Percentiles rank a stretch among this genome's conserved stretches.
Conservation (phyloP, 176 grass and related monocot genomes). For the Triticum monococcum region DNA sequence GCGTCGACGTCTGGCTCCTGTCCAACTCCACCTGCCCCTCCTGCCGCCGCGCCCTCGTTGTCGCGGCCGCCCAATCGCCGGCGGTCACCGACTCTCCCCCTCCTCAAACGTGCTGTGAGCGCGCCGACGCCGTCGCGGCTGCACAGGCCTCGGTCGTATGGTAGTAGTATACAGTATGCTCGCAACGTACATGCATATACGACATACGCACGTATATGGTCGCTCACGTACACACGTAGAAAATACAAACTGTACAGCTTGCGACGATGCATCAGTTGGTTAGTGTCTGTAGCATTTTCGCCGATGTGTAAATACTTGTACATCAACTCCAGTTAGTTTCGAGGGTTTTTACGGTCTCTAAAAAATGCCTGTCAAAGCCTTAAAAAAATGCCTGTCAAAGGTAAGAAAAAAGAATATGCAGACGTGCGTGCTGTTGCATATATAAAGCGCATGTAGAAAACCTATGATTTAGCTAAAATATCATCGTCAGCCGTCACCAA, state of each 20-base stretch:
- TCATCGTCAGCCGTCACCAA: too few relatives aligned
- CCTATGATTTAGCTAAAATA: too few relatives aligned
- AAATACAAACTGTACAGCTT: neutral
- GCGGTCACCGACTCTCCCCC: neutral
- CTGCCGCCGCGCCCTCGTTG: slow-evolving; percentile 59
- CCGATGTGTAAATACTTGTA: too few relatives aligned
- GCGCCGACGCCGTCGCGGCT: neutral
- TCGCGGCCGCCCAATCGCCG: neutral
- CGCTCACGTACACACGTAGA: neutral
- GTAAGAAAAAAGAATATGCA: too few relatives aligned
- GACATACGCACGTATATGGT: too few relatives aligned
- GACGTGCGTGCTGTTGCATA: too few relatives aligned
- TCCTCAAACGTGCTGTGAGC: neutral
- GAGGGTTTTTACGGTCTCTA: too few relatives aligned
- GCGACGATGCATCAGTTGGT: neutral
- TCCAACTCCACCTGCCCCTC: slow-evolving; percentile 86
- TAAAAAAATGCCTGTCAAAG: too few relatives aligned
- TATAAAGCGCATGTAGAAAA: too few relatives aligned
- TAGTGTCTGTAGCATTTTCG: too few relatives aligned
- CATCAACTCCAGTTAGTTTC: too few relatives aligned
- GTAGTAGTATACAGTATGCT: neutral
- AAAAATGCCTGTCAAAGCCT: too few relatives aligned
- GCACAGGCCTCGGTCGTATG: slow-evolving; percentile 3
- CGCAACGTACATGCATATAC: neutral
- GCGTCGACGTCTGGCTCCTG: slow-evolving; percentile 81